A percentile compares a stretch with the other conserved stretches of the same genome.
Conservation (phyloP, 148 eudicot genomes). For the Vaccinium darrowii region DNA sequence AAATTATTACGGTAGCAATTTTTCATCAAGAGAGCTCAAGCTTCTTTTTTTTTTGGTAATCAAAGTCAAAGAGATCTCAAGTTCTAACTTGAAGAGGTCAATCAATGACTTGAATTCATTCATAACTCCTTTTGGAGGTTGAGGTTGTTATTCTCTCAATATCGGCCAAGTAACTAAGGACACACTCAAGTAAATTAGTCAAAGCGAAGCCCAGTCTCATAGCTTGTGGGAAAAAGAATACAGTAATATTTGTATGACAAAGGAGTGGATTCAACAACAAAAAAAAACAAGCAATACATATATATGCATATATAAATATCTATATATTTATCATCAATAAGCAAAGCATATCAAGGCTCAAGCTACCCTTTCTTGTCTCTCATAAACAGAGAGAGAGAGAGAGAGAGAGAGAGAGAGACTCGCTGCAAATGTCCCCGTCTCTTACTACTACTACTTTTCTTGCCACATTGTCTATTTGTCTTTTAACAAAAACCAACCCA, state of each 20-base stretch:
- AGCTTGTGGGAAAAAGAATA: background rate
- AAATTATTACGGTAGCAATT: too few species aligned
- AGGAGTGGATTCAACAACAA: background rate
- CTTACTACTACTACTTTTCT: slow-evolving; percentile 7
- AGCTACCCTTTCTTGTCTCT: background rate
- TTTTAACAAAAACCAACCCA: slow-evolving; percentile 26
- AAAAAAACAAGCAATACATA: background rate
- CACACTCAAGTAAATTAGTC: background rate
- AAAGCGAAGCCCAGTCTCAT: background rate
- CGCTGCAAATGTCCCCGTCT: slow-evolving; percentile 1
- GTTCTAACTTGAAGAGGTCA: background rate
- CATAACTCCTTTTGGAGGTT: background rate
- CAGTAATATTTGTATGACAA: background rate
- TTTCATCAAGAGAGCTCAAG: background rate
- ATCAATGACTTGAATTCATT: background rate
- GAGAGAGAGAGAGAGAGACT: background rate
- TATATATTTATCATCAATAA: background rate
- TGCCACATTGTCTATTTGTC: slow-evolving; percentile 25
- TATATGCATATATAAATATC: too few species aligned
- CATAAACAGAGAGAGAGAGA: background rate
- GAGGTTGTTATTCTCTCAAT: background rate
- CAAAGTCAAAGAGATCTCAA: background rate
- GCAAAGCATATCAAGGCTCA: background rate
- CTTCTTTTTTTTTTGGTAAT: too few species aligned
- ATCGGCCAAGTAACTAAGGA: background rate